Base-by-base conservation (phyloP, 129 eudicot species). In the Pseudognaphalium luteoalbum region DNA sequence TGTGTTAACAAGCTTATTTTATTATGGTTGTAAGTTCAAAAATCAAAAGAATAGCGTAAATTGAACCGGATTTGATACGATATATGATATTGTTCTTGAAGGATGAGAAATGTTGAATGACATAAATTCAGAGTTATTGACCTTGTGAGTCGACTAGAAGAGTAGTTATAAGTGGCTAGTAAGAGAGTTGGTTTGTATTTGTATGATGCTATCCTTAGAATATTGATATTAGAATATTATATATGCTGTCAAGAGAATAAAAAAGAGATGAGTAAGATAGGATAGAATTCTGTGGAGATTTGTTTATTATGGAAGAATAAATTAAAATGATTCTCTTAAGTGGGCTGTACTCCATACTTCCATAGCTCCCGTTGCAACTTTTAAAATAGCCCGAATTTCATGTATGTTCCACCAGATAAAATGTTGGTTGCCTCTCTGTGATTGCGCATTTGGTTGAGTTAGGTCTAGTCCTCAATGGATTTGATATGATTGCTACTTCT, bases 81-180 rank as follows among this genome's bases (percentile, higher is more conserved):
- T 66, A 57, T 30, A 17, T 66, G 16, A 41, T 58, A 71, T 35
- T 3, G 19, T 37, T 41, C 47, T 41, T 12, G 12, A 41, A 41
- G 63, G 50, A 14, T 59, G 56, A 30, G 62, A 66, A 17, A 9
- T 68, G 47, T 19, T 44, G 68, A 17, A 22, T 41, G 29, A 42
- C 30, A 22, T 35, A 5, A 35, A 37, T 19, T 39, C 32, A 1
- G 17, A 25, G 42, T 77, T 68, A 10, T 68, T 41, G 44, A 41
- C 57, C 33, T 68, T 52, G 80, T 54, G 47, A 57, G 50, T n/a
- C 28, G 68, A 25, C 22, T 77, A 37, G 75, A 25, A 42, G 75
- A 68, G 60, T 77, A 34, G 65, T 39, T 68, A 60, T 58, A 39
- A 35, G 66, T 56, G 66, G 19, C 33, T 44, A 12, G 52, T 72